Percentiles rank a stretch among this genome's conserved stretches.
Conservation (phyloP, 2,329 filamentous ascomycete genomes). For the Magnaporthiopsis poae region DNA sequence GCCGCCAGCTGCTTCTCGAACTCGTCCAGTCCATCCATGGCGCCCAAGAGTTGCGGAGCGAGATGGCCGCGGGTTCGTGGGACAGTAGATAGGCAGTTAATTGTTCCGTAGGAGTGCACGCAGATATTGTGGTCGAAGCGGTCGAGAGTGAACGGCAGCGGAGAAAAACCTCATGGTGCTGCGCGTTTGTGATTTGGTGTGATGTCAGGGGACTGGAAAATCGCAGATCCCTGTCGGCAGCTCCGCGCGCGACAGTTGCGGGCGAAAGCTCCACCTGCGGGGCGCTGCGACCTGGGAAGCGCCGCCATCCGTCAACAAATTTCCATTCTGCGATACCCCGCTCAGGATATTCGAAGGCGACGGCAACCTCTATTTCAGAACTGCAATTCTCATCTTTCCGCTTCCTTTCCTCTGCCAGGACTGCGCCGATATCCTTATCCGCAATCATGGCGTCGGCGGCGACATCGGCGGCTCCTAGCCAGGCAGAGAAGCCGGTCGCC, state of each 20-base stretch:
- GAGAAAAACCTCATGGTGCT: background rate
- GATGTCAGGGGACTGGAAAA: background rate
- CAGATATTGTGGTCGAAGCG: background rate
- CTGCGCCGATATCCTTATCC: background rate
- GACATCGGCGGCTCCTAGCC: constrained; percentile 11
- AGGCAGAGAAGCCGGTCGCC: constrained; percentile 52
- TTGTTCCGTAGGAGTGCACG: background rate
- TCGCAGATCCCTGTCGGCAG: background rate
- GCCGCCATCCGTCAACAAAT: background rate
- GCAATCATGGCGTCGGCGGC: constrained; percentile 14
- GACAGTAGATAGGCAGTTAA: background rate
- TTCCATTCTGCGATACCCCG: constrained; percentile 1
- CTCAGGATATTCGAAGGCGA: background rate
- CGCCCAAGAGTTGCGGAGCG: background rate
- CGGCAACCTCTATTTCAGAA: background rate
- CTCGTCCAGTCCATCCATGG: constrained; percentile 21
- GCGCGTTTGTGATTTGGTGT: background rate
- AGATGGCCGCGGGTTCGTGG: too few relatives aligned
- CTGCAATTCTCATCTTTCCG: background rate
- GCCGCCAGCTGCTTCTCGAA: constrained; percentile 30
- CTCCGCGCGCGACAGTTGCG: background rate
- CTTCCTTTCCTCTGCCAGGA: background rate
- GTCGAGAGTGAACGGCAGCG: background rate
- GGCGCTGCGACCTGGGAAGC: background rate
- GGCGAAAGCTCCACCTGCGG: background rate